Conservation (phyloP, 2,329 filamentous ascomycete genomes). For the Ustulina deusta region DNA sequence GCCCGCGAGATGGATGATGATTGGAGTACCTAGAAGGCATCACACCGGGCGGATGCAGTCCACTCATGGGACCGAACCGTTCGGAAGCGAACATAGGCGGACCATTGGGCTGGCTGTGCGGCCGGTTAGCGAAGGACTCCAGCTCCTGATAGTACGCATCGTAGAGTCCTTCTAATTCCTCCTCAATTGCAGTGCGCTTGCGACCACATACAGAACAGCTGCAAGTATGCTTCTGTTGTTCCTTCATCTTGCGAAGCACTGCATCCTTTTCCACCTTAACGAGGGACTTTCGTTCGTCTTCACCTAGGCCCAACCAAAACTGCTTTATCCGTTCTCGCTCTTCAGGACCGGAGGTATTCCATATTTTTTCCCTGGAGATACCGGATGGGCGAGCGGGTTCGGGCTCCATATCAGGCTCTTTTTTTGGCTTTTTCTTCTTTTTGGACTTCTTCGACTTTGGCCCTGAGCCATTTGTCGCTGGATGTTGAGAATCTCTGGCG, state of each 20-base stretch:
- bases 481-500: constrained; percentile 54
- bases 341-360: constrained; percentile 94
- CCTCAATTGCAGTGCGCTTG: constrained; percentile 96
- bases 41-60: constrained; percentile 68
- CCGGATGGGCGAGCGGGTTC: constrained; percentile 52
- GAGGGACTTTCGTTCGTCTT: constrained; percentile 92
- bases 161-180: constrained; percentile 96
- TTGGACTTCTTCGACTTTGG: constrained; percentile 70
- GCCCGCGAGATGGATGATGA: constrained; percentile 79
- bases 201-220: constrained; percentile 97
- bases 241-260: constrained; percentile 99
- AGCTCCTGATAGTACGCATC: constrained; percentile 99
- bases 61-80: constrained; percentile 68
- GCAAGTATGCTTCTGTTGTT: constrained; percentile 99
- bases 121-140: constrained; percentile 92
- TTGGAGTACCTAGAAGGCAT: constrained; percentile 68
- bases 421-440: constrained; percentile 75
- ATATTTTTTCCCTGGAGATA: constrained; percentile 86
- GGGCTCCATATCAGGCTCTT: constrained; percentile 44
- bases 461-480: constrained; percentile 54
- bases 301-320: constrained; percentile 94
- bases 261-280: constrained; percentile 99
- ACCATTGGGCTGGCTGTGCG: constrained; percentile 73
- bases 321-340: constrained; percentile 98
- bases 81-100: constrained; percentile 77